These are phyloP conservation scores for Penicillium crustosum DNA, from an alignment of 2,329 filamentous ascomycete genomes.

Conservation along the genomic window DNA sequence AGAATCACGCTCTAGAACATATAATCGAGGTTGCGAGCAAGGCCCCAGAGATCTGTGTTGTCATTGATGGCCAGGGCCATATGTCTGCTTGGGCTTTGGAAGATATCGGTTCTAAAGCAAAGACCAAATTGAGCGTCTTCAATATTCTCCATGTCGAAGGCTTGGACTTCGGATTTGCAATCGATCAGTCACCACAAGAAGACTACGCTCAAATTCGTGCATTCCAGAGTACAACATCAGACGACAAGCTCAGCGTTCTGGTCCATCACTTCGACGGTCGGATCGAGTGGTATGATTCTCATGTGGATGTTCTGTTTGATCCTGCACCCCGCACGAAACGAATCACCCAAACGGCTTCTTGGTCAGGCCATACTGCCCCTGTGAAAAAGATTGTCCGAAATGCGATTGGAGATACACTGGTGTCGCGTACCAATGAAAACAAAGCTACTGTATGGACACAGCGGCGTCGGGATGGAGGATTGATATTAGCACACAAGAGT, in stretches of 20 bases:
- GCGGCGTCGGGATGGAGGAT: constrained; percentile 50
- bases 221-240: constrained; percentile 65
- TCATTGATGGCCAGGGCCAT: constrained; percentile 77
- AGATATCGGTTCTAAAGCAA: constrained; percentile 71
- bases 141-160: constrained; percentile 78
- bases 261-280: constrained; percentile 82
- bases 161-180: constrained; percentile 45
- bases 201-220: constrained; percentile 69
- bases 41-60: constrained; percentile 81
- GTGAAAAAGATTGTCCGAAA: constrained; percentile 87
- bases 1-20: constrained; percentile 75
- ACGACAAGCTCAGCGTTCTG: constrained; percentile 69
- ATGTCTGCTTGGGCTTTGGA: constrained; percentile 94
- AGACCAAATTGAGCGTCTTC: constrained; percentile 69
- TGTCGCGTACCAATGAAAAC: constrained; percentile 75
- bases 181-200: constrained; percentile 31
- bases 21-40: constrained; percentile 82
- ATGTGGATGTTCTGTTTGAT: constrained; percentile 78
- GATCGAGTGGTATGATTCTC: constrained; percentile 77
- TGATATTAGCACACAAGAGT: constrained; percentile 65
- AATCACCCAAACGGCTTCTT: constrained; percentile 63
- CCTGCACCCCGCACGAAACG: constrained; percentile 61
- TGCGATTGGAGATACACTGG: constrained; percentile 73
- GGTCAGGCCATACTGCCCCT: constrained; percentile 79
- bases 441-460: constrained; percentile 85